Conservation (phyloP, 805 yeast genomes). For the Wickerhamiella spandovensis region DNA sequence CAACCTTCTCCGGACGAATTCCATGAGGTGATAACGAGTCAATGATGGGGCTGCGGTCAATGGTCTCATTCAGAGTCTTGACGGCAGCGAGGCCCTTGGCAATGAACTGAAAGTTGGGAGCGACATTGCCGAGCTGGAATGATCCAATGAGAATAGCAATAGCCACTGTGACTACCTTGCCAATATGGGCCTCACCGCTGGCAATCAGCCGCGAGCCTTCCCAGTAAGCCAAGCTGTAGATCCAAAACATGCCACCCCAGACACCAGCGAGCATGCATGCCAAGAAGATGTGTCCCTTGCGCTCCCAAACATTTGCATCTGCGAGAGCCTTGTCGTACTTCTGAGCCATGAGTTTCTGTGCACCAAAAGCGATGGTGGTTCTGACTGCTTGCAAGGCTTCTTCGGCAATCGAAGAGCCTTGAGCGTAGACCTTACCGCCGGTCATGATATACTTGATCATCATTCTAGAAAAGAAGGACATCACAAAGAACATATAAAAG, state of each 20-base stretch:
- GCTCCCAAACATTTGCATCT: constrained; percentile 18
- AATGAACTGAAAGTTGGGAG: constrained; percentile 28
- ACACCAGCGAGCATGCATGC: constrained; percentile 27
- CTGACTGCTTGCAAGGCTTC: constrained; percentile 30
- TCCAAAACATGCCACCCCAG: constrained; percentile 25
- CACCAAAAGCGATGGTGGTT: constrained; percentile 30
- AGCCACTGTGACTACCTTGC: constrained; percentile 26
- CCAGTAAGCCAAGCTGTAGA: constrained; percentile 32
- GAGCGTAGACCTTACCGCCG: constrained; percentile 17
- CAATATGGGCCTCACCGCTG: constrained; percentile 23
- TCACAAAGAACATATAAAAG: constrained; percentile 20
- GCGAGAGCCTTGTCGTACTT: constrained; percentile 23
- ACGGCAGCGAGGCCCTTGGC: constrained; percentile 31
- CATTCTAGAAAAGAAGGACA: constrained; percentile 21
- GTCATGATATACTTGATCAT: constrained; percentile 20
- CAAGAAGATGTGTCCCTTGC: constrained; percentile 20
- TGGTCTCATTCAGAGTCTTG: constrained; percentile 29
- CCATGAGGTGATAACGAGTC: constrained; percentile 25
- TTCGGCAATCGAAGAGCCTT: constrained; percentile 30
- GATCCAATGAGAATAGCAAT: constrained; percentile 32
- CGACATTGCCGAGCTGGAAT: constrained; percentile 29
- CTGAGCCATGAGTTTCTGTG: constrained; percentile 25
- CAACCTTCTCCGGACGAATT: constrained; percentile 13
- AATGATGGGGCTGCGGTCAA: constrained; percentile 30
- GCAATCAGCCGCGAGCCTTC: constrained; percentile 30